phyloP scores from a whole-genome alignment of 1,139 yeast genomes.

The Hansenula anomala region DNA sequence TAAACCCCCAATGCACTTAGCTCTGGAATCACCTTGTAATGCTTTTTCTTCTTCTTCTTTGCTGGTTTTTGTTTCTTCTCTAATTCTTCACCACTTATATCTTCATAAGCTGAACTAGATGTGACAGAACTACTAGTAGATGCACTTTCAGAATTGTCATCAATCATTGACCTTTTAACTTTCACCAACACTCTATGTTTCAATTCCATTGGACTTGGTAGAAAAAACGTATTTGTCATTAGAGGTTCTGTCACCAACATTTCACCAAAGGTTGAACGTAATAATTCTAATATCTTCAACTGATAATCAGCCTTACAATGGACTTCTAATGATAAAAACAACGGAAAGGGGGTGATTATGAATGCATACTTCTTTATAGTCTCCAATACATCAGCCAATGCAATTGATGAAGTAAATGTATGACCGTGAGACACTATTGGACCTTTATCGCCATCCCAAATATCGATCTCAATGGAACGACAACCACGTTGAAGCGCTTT shows the following conservation, averaged over 20 bases:
- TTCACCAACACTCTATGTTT: slow-evolving; percentile 70
- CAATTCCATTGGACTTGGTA: slow-evolving; percentile 74
- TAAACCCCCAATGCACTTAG: slow-evolving; percentile 56
- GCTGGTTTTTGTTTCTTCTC: slow-evolving; percentile 12
- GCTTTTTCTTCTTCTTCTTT: slow-evolving; percentile 21
- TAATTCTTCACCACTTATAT: slow-evolving; percentile 7
- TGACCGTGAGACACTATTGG: slow-evolving; percentile 92
- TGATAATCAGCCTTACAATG: slow-evolving; percentile 73
- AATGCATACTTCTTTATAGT: slow-evolving; percentile 83
- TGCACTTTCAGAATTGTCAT: slow-evolving; percentile 4
- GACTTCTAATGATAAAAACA: slow-evolving; percentile 83
- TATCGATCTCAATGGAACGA: slow-evolving; percentile 86
- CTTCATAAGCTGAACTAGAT: slow-evolving; percentile 21
- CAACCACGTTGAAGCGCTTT: slow-evolving; percentile 88
- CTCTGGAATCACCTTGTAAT: slow-evolving; percentile 39
- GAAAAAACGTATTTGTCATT: slow-evolving; percentile 15
- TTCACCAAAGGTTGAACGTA: slow-evolving; percentile 57
- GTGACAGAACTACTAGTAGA: slow-evolving; percentile 24
- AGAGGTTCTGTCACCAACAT: slow-evolving; percentile 45
- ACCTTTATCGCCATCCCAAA: slow-evolving; percentile 85
- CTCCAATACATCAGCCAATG: slow-evolving; percentile 62
- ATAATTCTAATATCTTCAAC: slow-evolving; percentile 41
- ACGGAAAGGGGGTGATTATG: slow-evolving; percentile 75
- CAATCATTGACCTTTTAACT: slow-evolving; percentile 53
- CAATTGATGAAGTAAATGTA: slow-evolving; percentile 71